Evolutionary conservation across 148 eudicot genomes (phyloP), one percentile per base, ranked within the genome.

Genomic region (Heliamphora exappendiculata): DNA sequence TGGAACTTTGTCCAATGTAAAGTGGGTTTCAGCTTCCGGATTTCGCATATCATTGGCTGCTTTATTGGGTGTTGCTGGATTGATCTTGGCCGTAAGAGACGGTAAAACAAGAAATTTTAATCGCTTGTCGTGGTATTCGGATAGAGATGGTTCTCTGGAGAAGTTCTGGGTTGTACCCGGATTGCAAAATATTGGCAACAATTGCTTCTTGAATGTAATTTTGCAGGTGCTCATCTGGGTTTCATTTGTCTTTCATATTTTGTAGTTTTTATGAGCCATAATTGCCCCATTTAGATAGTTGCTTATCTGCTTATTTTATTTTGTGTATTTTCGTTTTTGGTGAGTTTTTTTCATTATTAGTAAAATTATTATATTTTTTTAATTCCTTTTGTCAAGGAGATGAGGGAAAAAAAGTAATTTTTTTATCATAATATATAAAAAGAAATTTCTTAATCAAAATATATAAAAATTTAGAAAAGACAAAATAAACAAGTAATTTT

Each of bases 141-240:
- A 67, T n/a, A 53, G 39, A 20, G 73, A 60, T 50, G 29, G n/a
- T 60, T 62, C 78, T 39, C 49, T 72, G 26, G 84, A 84, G 42
- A 76, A 77, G 78, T 49, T 54, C 47, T 79, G 55, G 81, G 76
- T 82, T 13, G 90, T 94, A 14, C 96, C 97, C 11, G 98, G 98
- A 26, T 85, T 95, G 90, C 83, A 84, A 28, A 95, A 95, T 84
- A 85, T 92, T 11, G 98, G 98, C 14, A 92, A 95, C 78, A 95
- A 91, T 77, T 95, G 98, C 60, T 95, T 95, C 81, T 79, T 95
- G 31, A 95, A 95, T 90, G 98, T 91, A 31, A 83, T 95, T 85
- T 82, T 95, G 78, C 98, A 95, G 98, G 98, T 94, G 16, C 2
- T 5, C 37, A 26, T 16, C 24, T 45, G 73, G 24, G 3, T 69